These are phyloP conservation scores for Zangia roseola DNA, from an alignment of 768 basidiomycete genomes.

Conservation along the genomic window DNA sequence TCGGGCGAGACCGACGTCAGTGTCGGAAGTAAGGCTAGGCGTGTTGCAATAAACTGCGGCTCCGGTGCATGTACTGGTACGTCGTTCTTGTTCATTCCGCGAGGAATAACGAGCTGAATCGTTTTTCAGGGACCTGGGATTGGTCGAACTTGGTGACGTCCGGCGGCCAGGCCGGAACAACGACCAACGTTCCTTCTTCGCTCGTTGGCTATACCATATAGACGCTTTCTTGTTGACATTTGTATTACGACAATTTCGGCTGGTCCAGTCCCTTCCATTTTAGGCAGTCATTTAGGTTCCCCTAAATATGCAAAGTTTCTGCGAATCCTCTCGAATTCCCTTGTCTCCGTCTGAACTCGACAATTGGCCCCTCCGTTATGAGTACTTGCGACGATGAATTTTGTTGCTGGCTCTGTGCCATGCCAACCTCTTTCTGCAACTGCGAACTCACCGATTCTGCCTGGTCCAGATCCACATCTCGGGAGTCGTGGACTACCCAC, in stretches of 20 bases:
- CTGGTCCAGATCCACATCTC: conserved; percentile 7
- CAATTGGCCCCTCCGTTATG: background rate
- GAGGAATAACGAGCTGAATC: background rate
- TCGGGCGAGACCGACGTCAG: conserved; percentile 40
- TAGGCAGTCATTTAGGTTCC: background rate
- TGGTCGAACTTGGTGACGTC: conserved; percentile 45
- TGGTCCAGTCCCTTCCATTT: conserved; percentile 5
- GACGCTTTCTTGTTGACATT: background rate
- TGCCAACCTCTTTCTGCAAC: background rate
- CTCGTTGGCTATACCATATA: conserved; percentile 34
- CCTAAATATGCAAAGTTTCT: background rate
- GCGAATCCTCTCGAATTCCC: background rate
- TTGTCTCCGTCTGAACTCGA: no score
- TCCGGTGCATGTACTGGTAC: conserved; percentile 47
- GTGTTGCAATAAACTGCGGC: conserved; percentile 58
- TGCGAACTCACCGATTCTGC: conserved; percentile 1
- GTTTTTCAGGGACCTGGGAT: conserved; percentile 44
- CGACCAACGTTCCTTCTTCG: conserved; percentile 28
- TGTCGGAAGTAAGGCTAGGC: conserved; percentile 42
- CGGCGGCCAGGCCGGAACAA: conserved; percentile 43
- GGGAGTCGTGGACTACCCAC: background rate
- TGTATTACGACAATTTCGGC: no score
- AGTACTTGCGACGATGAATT: background rate
- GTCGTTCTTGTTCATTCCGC: conserved; percentile 1
- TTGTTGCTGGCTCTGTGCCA: conserved; percentile 9